phyloP scores from a whole-genome alignment of 75 land plant species.

The Cunninghamia lanceolata region DNA sequence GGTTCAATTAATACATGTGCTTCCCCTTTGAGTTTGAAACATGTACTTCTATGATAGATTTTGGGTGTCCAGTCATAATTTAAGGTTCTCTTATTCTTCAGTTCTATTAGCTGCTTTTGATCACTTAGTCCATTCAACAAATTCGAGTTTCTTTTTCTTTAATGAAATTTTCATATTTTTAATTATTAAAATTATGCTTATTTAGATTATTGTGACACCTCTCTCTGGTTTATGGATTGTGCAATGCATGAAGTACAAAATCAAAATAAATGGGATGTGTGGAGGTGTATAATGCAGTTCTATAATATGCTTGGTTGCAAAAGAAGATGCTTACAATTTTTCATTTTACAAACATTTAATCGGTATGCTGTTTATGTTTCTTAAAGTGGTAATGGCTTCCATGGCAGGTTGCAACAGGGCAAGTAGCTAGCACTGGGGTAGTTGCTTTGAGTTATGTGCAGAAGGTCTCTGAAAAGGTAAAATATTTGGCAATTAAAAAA shows the following conservation, averaged over 20 bases:
- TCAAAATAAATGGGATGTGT: not conserved
- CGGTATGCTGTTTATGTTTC: not conserved
- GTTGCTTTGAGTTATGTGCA: conserved; percentile 95
- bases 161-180: not conserved
- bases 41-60: not conserved
- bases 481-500: not conserved
- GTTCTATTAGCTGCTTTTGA: not conserved
- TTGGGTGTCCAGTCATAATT: not conserved
- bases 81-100: not conserved
- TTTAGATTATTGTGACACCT: not conserved
- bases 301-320: not conserved
- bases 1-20: not conserved
- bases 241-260: not conserved
- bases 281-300: not conserved
- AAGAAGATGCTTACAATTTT: not conserved
- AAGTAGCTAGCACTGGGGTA: conserved; percentile 96
- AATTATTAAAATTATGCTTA: not conserved
- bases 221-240: not conserved
- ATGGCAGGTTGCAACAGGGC: conserved; percentile 90
- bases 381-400: not conserved
- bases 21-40: not conserved
- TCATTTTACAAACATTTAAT: not conserved
- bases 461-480: conserved; percentile 98
- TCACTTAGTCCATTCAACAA: not conserved
- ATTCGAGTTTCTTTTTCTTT: not conserved